Percentiles rank a stretch among this genome's conserved stretches.
phyloP scores from a whole-genome alignment of 257 asterid species.

The Nicotiana benthamiana region DNA sequence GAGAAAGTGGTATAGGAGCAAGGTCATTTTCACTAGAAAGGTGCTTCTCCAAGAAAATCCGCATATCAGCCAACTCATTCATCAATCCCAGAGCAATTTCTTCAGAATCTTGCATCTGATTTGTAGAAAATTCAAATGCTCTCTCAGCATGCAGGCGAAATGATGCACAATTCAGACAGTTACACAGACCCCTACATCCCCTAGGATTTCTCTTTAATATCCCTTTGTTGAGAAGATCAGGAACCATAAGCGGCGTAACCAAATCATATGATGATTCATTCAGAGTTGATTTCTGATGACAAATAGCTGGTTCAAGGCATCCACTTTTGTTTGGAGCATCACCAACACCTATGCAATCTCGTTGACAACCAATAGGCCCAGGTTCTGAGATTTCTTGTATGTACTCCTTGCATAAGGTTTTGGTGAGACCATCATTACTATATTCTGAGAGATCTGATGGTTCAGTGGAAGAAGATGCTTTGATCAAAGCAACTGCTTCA shows the following conservation, averaged over 20 bases:
- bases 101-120: conserved; percentile 74
- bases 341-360: not conserved
- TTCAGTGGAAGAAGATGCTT: not conserved
- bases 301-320: conserved; percentile 5
- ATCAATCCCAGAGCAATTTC: conserved; percentile 59
- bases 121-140: conserved; percentile 72
- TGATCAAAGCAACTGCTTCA: not conserved
- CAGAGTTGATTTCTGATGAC: conserved; percentile 12
- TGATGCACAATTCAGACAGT: conserved; percentile 73
- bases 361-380: not conserved
- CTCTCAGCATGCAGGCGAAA: conserved; percentile 82
- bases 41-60: conserved; percentile 45
- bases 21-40: conserved; percentile 18
- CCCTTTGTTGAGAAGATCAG: conserved; percentile 33
- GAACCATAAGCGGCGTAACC: conserved; percentile 13
- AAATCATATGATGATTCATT: conserved; percentile 9
- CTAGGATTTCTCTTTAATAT: conserved; percentile 61
- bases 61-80: conserved; percentile 48
- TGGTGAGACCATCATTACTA: not conserved
- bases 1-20: conserved; percentile 20
- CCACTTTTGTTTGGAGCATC: not conserved
- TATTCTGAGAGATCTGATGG: not conserved
- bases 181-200: conserved; percentile 83
- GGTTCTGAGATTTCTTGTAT: not conserved
- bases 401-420: not conserved